Base-by-base conservation (phyloP, 768 basidiomycete species). In the Hygrocybe punicea region DNA sequence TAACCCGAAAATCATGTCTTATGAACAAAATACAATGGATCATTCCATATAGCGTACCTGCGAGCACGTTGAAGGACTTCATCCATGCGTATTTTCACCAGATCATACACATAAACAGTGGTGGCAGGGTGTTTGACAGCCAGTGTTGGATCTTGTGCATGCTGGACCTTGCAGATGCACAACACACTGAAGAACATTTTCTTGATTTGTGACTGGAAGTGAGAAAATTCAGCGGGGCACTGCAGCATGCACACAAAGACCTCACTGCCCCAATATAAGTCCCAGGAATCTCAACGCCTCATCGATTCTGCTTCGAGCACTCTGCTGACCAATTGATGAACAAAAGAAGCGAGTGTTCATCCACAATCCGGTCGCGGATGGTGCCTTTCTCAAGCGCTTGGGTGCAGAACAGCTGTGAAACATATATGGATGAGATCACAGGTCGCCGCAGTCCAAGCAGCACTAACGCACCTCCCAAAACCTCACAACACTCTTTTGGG, bases 181-280 rank as follows among this genome's bases (percentile, higher is more conserved):
- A 70, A 63, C 9, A 60, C 66, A 1, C 67, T 63, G 47, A 71
- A 73, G 50, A 67, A 71, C 6, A 62, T 53, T 49, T 70, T 71
- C 56, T 71, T 71, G 9, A 73, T 45, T 34, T 71, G 70, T 2
- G 67, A 71, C 69, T 71, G 25, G 17, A 34, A 40, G 51, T 34
- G 23, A 14, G 33, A 14, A 24, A 51, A 44, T 21, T 7, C 13
- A 53, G 29, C 19, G 17, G 6, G 45, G 51, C 6, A 35, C 40
- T 17, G 53, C 7, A 48, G 14, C 44, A 19, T 19, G n/a, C n/a
- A 24, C n/a, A 44, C n/a, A 21, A n/a, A 21, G 40, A 21, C n/a
- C 40, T 24, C 53, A 73, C 70, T 6, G 71, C 70, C 3, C 71
- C 69, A 29, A 73, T 52, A 34, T 60, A 62, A 2, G 68, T 69